Evolutionary conservation across 192 early-diverging fungal genomes (phyloP).

Genomic region (Linnemannia elongata): DNA sequence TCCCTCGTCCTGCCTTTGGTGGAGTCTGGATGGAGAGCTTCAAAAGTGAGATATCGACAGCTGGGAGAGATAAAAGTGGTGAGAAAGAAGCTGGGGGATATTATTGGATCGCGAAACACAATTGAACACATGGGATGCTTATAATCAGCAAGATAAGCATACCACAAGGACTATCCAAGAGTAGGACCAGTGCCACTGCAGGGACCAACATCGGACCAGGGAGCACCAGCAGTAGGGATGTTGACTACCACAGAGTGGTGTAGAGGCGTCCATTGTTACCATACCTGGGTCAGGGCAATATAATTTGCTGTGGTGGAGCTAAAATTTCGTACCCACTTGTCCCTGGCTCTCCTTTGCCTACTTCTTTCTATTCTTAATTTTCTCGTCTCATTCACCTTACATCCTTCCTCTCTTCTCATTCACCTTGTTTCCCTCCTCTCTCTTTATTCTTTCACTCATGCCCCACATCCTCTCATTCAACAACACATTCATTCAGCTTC

Average conservation of each 20-base stretch:
- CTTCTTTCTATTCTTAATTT: too few relatives aligned
- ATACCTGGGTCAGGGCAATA: constrained; percentile 34
- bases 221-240: constrained; percentile 18
- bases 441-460: background rate
- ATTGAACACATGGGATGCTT: too few relatives aligned
- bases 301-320: constrained; percentile 30
- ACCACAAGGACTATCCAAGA: too few relatives aligned
- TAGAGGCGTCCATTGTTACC: constrained; percentile 58
- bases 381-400: background rate
- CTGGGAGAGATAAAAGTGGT: too few relatives aligned
- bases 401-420: background rate
- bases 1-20: too few relatives aligned
- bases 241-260: constrained; percentile 52
- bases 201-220: constrained; percentile 28
- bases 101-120: too few relatives aligned
- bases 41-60: too few relatives aligned
- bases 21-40: too few relatives aligned
- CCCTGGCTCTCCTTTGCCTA: too few relatives aligned
- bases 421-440: background rate
- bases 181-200: constrained; percentile 22
- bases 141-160: too few relatives aligned
- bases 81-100: too few relatives aligned
- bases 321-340: too few relatives aligned
- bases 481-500: background rate
- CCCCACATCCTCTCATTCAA: background rate